A percentile compares a stretch with the other conserved stretches of the same genome.
Conservation (phyloP, 2,329 filamentous ascomycete genomes). For the Fusarium praegraminearum region DNA sequence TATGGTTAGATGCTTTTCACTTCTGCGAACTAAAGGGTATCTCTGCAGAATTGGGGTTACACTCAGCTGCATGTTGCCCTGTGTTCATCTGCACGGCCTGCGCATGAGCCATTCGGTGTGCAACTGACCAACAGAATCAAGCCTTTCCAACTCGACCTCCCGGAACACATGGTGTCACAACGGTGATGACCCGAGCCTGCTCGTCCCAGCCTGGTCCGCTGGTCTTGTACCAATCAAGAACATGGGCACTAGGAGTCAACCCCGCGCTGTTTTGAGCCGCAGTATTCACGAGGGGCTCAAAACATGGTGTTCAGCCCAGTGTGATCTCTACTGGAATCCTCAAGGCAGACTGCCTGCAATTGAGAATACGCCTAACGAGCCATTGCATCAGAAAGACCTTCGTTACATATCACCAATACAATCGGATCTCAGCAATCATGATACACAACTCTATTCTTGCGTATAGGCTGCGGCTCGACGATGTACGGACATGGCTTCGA, state of each 20-base stretch:
- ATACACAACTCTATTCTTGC: constrained; percentile 11
- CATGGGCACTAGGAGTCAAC: not conserved
- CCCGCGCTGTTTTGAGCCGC: constrained; percentile 10
- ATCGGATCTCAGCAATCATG: not conserved
- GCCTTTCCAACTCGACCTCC: not conserved
- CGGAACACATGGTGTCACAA: not conserved
- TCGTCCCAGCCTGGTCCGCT: not conserved
- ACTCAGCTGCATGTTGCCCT: constrained; percentile 3
- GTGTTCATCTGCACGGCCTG: constrained; percentile 4
- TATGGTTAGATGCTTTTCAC: not conserved
- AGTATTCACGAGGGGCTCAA: not conserved
- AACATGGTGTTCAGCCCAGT: constrained; percentile 5
- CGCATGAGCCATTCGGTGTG: not conserved
- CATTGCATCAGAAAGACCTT: not conserved
- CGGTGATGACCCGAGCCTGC: not conserved
- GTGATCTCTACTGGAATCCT: not conserved
- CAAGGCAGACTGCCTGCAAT: constrained; percentile 9
- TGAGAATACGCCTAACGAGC: not conserved
- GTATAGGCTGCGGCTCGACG: constrained; percentile 12
- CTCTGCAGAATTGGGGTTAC: not conserved
- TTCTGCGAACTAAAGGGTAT: not conserved
- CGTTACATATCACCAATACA: not conserved
- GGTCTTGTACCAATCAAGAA: not conserved
- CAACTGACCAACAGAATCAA: not conserved
- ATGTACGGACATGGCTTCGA: not conserved